These are phyloP conservation scores for Didymella segeticola DNA, from an alignment of 2,329 filamentous ascomycete species.

Conservation along the genomic window DNA sequence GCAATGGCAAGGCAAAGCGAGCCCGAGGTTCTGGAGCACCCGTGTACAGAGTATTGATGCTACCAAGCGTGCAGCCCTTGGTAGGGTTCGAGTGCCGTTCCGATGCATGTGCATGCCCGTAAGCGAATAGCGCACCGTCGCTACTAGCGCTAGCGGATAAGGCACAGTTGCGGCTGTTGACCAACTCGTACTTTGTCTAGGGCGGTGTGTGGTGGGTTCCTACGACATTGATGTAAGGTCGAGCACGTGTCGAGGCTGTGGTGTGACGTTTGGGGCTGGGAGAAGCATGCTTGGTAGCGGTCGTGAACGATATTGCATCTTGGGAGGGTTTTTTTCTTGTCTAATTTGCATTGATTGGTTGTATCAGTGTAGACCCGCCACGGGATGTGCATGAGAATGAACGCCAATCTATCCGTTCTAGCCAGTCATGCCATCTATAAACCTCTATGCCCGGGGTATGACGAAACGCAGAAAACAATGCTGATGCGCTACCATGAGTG, in stretches of 20 bases:
- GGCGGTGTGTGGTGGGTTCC: neutral
- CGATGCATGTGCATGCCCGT: neutral
- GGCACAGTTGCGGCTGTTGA: constrained; percentile 9
- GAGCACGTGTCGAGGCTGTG: neutral
- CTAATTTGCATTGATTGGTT: neutral
- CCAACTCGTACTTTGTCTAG: neutral
- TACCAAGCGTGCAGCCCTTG: neutral
- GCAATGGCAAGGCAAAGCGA: neutral
- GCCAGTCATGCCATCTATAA: constrained; percentile 5
- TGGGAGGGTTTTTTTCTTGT: too few species aligned
- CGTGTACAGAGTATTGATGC: neutral
- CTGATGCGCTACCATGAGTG: neutral
- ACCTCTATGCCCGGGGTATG: neutral
- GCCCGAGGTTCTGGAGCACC: too few species aligned
- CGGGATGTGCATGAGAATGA: constrained; percentile 1
- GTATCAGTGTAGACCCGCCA: constrained; percentile 1
- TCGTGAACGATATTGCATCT: too few species aligned
- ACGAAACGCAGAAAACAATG: constrained; percentile 1
- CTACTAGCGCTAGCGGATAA: constrained; percentile 12
- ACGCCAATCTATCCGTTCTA: constrained; percentile 3
- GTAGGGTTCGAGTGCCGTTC: constrained; percentile 5
- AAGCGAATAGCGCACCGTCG: neutral
- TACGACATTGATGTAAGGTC: neutral
- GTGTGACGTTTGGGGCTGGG: too few species aligned
- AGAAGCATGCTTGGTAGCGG: neutral